phyloP scores from a whole-genome alignment of 2,329 filamentous ascomycete species.

The Botrytis sinoallii region DNA sequence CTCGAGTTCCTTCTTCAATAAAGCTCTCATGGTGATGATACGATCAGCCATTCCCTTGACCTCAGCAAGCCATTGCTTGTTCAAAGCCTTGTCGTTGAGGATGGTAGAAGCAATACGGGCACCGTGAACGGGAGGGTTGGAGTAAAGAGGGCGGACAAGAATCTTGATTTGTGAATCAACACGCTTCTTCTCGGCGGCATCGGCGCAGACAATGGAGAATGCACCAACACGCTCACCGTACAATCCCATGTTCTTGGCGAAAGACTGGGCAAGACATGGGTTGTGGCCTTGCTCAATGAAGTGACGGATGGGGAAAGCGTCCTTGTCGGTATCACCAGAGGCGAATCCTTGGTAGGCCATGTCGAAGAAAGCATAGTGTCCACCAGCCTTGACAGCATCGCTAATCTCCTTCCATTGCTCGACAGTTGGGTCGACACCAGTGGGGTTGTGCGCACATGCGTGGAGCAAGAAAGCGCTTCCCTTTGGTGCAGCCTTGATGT shows the following conservation, averaged over 20 bases:
- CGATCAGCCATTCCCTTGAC: slow-evolving; percentile 99
- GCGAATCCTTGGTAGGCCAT: slow-evolving; percentile 99
- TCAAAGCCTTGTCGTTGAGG: slow-evolving; percentile 77
- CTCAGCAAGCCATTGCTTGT: slow-evolving; percentile 92
- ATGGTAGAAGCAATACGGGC: slow-evolving; percentile 92
- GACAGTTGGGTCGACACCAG: slow-evolving; percentile 86
- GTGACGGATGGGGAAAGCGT: slow-evolving; percentile 89
- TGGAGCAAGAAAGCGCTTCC: slow-evolving; percentile 91
- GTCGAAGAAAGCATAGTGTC: slow-evolving; percentile 95
- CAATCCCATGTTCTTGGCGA: slow-evolving; percentile 99
- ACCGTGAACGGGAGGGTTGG: slow-evolving; percentile 95
- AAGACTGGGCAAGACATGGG: slow-evolving; percentile 84
- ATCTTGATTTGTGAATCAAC: slow-evolving; percentile 99
- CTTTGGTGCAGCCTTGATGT: slow-evolving; percentile 84
- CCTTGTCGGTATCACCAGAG: slow-evolving; percentile 84
- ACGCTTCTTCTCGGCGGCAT: slow-evolving; percentile 87
- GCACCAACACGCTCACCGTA: slow-evolving; percentile 98
- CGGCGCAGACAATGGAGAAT: slow-evolving; percentile 86
- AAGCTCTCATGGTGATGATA: slow-evolving; percentile 96
- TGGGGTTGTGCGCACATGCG: slow-evolving; percentile 97
- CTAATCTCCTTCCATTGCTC: slow-evolving; percentile 94
- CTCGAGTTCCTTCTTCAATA: slow-evolving; percentile 93
- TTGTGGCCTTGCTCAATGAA: slow-evolving; percentile 92
- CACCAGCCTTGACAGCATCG: slow-evolving; percentile 77
- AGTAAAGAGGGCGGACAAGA: slow-evolving; percentile 93